Evolutionary conservation across 164 flowering plant species (phyloP), one percentile per base, ranked within the genome.

Genomic region (Piper betle): DNA sequence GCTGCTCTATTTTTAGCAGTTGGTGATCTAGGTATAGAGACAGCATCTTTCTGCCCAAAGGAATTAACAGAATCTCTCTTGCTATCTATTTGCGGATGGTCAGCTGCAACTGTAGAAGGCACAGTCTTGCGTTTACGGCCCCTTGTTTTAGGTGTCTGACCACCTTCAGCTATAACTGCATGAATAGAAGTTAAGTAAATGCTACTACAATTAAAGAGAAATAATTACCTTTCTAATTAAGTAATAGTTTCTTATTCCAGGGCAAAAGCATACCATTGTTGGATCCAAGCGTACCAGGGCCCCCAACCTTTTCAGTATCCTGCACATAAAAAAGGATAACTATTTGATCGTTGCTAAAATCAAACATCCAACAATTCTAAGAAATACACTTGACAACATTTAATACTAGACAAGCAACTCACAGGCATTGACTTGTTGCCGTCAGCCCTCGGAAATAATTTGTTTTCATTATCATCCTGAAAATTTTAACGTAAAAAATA

Each of bases 241-340:
- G 16, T 12, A 78, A 68, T 38, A 58, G 61, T 16, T 70, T 61
- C 66, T 68, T 79, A 50, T 72, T 70, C 2, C 20, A 67, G 41
- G 66, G 52, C 67, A 62, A 68, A 52, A 71, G 52, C 39, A 64
- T 55, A 46, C 86, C 90, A 73, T 80, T 84, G 81, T 81, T 79
- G 68, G 66, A 60, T 7, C 66, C 74, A 13, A 71, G 50, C 58
- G 71, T 72, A 40, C 72, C 66, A 65, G 80, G 37, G 64, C 63
- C 25, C 67, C 60, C 39, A 9, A 54, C 33, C 64, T 76, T 77
- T 65, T 74, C 73, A 58, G 62, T 74, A 18, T 58, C 81, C 93
- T 87, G 75, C 58, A 41, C 53, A 60, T 42, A 59, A 60, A 37
- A 12, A 46, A 46, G 12, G 3, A 46, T 2, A 46, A 2, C 3